Conservation (phyloP, 768 basidiomycete species). For the Suillus brevipes region DNA sequence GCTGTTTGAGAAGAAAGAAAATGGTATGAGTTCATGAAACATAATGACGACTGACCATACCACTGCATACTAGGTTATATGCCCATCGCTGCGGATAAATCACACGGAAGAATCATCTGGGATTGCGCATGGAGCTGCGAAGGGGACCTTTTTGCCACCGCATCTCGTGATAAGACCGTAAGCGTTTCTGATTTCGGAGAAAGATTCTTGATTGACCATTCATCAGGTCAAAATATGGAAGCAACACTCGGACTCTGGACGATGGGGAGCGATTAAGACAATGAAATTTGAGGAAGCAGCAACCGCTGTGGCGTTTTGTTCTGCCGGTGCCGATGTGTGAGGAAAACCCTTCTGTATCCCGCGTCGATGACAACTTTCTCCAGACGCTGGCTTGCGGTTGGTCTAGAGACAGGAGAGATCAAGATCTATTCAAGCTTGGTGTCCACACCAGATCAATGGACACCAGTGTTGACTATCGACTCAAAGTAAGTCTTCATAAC, state of each 20-base stretch:
- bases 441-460: conserved; percentile 44
- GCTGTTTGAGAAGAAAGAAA: conserved; percentile 57
- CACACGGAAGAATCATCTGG: conserved; percentile 93
- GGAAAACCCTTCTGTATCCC: conserved; percentile 12
- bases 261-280: conserved; percentile 60
- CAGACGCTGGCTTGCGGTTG: conserved; percentile 71
- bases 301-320: conserved; percentile 75
- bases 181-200: conserved; percentile 16
- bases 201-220: neutral
- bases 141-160: conserved; percentile 84
- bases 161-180: conserved; percentile 93
- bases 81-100: conserved; percentile 70
- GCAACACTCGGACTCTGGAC: conserved; percentile 30
- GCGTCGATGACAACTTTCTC: conserved; percentile 8
- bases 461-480: conserved; percentile 43
- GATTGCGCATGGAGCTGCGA: conserved; percentile 87
- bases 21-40: conserved; percentile 34
- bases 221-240: conserved; percentile 84
- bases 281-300: conserved; percentile 76
- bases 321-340: conserved; percentile 40
- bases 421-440: conserved; percentile 51
- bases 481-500: conserved; percentile 44
- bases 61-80: conserved; percentile 50
- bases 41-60: neutral
- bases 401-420: conserved; percentile 81